phyloP scores from a whole-genome alignment of 1,284 basidiomycete genomes.

The Ceratobasidium sp. region DNA sequence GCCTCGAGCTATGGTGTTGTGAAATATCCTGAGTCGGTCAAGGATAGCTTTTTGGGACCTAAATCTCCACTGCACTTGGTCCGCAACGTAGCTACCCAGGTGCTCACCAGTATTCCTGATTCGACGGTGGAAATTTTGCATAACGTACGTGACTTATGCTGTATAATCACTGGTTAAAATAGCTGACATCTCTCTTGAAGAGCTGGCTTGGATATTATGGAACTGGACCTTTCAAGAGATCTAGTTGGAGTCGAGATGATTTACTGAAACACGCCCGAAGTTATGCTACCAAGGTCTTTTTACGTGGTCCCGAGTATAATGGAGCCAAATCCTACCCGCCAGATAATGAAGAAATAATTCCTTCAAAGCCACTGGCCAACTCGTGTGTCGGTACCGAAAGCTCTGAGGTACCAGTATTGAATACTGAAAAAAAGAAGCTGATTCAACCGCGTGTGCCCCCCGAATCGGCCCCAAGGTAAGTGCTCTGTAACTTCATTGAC shows the following conservation, averaged over 20 bases:
- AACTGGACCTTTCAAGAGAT: not conserved
- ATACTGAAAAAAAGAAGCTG: no score
- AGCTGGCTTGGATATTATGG: constrained; percentile 20
- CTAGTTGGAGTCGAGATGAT: not conserved
- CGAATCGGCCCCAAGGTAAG: no score
- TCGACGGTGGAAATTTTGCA: not conserved
- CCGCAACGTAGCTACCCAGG: not conserved
- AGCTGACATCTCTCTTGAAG: not conserved
- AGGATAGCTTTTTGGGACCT: constrained; percentile 1
- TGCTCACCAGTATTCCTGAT: not conserved
- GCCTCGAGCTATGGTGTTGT: constrained; percentile 1
- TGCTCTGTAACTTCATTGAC: no score
- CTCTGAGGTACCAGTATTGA: no score
- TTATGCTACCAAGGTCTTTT: not conserved
- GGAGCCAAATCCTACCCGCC: constrained; percentile 4
- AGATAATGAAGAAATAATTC: no score
- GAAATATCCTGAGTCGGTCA: not conserved
- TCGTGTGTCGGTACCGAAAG: no score
- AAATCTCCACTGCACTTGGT: not conserved
- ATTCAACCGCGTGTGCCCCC: no score
- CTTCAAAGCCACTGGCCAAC: no score
- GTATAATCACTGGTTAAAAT: no score
- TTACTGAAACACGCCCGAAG: not conserved
- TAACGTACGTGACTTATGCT: not conserved
- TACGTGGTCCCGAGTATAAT: not conserved